A percentile compares a stretch with the other conserved stretches of the same genome.
These are phyloP conservation scores for Akebia trifoliata DNA, from an alignment of 164 flowering plant genomes.

Conservation along the genomic window DNA sequence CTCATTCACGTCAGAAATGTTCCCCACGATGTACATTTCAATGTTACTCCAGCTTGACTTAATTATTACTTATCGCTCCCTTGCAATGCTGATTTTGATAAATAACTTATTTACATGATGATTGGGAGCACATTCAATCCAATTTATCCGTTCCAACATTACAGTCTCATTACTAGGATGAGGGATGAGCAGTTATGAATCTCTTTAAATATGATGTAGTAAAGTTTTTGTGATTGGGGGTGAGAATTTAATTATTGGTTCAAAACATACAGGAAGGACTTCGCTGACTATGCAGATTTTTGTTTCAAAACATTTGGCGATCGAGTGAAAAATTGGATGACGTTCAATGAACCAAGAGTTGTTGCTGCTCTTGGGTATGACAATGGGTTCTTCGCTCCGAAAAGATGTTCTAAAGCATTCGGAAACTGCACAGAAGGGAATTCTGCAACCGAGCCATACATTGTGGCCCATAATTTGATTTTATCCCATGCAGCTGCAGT, in stretches of 20 bases:
- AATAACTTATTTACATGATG: too few relatives aligned
- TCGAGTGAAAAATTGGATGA: conserved; percentile 77
- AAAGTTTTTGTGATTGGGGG: too few relatives aligned
- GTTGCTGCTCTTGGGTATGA: conserved; percentile 78
- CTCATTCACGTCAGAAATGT: too few relatives aligned
- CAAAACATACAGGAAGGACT: conserved; percentile 45
- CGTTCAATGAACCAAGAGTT: conserved; percentile 72
- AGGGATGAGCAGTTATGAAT: too few relatives aligned
- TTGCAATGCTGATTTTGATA: too few relatives aligned
- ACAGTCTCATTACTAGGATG: too few relatives aligned
- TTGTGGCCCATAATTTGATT: conserved; percentile 61
- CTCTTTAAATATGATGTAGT: too few relatives aligned
- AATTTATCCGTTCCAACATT: too few relatives aligned
- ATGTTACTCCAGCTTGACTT: too few relatives aligned
- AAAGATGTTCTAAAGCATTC: conserved; percentile 51
- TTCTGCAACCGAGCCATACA: conserved; percentile 73
- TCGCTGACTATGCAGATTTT: conserved; percentile 62
- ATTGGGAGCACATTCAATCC: too few relatives aligned
- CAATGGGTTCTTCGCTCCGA: conserved; percentile 60
- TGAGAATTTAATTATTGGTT: neutral
- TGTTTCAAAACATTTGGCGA: conserved; percentile 75
- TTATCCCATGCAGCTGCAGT: conserved; percentile 63
- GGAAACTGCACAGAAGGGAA: conserved; percentile 67
- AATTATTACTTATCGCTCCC: too few relatives aligned
- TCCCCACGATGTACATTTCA: too few relatives aligned